Percentiles rank a stretch among this genome's conserved stretches.
phyloP scores from a whole-genome alignment of 352 stramenopile species.

The Salisapilia sapeloensis region DNA sequence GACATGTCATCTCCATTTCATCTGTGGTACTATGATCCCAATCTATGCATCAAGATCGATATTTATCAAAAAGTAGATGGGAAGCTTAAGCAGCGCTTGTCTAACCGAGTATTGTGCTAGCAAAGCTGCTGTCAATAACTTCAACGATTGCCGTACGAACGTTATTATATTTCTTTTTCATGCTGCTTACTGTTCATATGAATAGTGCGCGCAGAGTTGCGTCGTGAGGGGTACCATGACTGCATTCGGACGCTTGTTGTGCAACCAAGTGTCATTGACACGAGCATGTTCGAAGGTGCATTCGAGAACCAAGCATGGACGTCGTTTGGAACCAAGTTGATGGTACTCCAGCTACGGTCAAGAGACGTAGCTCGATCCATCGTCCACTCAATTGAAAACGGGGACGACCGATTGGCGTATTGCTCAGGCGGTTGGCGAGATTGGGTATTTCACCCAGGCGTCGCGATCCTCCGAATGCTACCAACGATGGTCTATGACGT shows the following conservation, averaged over 20 bases:
- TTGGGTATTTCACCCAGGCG: too few species aligned
- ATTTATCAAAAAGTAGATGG: constrained; percentile 1
- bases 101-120: constrained; percentile 4
- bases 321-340: constrained; percentile 4
- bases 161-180: not conserved
- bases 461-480: too few species aligned
- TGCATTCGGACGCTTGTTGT: constrained; percentile 4
- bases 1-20: constrained; percentile 11
- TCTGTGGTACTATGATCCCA: constrained; percentile 6
- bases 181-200: not conserved
- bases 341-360: constrained; percentile 5
- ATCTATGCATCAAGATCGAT: not conserved
- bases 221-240: not conserved
- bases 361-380: constrained; percentile 2
- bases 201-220: constrained; percentile 4
- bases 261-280: constrained; percentile 2
- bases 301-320: not conserved
- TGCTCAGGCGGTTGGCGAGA: too few species aligned
- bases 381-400: constrained; percentile 1
- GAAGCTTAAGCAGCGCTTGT: constrained; percentile 1
- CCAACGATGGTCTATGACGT: too few species aligned
- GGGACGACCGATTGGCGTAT: constrained; percentile 2
- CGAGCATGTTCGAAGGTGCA: constrained; percentile 3
- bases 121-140: constrained; percentile 2
- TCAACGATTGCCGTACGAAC: constrained; percentile 3